Percentiles rank a stretch among this genome's conserved stretches.
Conservation (phyloP, 2,329 filamentous ascomycete species). For the Hirsutella thompsonii region DNA sequence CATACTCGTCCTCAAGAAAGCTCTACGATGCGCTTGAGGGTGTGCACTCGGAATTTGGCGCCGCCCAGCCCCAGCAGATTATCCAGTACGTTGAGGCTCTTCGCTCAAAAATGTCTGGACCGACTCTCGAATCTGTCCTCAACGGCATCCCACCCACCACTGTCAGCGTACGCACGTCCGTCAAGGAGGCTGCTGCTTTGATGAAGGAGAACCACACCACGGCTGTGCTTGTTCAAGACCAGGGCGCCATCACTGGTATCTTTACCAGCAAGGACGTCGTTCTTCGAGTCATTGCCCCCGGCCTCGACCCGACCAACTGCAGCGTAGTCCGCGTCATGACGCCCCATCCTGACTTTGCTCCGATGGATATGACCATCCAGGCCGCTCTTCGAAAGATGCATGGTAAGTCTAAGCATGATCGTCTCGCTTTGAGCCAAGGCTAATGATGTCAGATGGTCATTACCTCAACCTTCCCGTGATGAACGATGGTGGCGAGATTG, state of each 20-base stretch:
- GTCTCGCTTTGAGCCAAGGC: background rate
- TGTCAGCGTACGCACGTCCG: conserved; percentile 88
- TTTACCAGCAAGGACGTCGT: conserved; percentile 99
- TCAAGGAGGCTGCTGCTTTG: conserved; percentile 84
- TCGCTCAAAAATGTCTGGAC: conserved; percentile 92
- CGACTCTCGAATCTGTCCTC: conserved; percentile 86
- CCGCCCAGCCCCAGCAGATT: conserved; percentile 94
- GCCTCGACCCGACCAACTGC: conserved; percentile 85
- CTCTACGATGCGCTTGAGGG: conserved; percentile 95
- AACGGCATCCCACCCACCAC: conserved; percentile 87
- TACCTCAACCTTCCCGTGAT: conserved; percentile 97
- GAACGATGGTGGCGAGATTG: conserved; percentile 94
- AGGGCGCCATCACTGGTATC: conserved; percentile 94
- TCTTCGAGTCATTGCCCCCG: conserved; percentile 91
- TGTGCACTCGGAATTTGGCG: conserved; percentile 91
- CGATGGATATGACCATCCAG: conserved; percentile 98
- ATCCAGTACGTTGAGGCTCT: conserved; percentile 98
- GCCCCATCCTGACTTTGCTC: conserved; percentile 95
- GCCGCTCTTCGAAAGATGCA: conserved; percentile 98
- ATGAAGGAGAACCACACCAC: conserved; percentile 99
- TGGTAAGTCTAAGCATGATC: conserved; percentile 44
- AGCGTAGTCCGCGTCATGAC: conserved; percentile 99
- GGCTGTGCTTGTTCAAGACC: conserved; percentile 88
- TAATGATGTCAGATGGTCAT: conserved; percentile 60
- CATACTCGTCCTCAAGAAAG: conserved; percentile 95